Conservation (phyloP, 768 basidiomycete species). For the Amanita pseudoporphyria region DNA sequence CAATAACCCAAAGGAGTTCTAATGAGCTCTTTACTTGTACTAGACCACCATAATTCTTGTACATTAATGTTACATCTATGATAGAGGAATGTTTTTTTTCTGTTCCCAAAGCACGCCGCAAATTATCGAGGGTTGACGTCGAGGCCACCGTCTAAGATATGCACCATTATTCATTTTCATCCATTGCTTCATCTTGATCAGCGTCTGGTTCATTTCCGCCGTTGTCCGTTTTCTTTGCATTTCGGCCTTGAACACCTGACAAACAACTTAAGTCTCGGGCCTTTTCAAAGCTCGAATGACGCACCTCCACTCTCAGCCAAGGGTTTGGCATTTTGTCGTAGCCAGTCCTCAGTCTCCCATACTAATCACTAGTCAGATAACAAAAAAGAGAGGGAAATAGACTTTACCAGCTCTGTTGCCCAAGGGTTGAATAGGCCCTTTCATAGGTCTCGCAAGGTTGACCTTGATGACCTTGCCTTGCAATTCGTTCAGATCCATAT, state of each 20-base stretch:
- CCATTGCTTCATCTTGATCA: constrained; percentile 49
- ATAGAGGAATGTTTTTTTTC: neutral
- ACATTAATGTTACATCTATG: neutral
- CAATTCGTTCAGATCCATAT: constrained; percentile 94
- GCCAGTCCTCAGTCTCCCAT: constrained; percentile 96
- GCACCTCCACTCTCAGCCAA: constrained; percentile 65
- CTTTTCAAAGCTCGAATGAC: constrained; percentile 9
- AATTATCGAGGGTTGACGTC: neutral
- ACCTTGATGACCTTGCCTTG: constrained; percentile 70
- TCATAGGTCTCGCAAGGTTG: constrained; percentile 79
- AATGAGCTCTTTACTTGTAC: constrained; percentile 9
- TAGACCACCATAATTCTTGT: neutral
- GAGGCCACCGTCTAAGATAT: neutral
- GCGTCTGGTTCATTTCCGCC: constrained; percentile 19
- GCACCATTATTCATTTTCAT: constrained; percentile 36
- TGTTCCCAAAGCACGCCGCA: neutral
- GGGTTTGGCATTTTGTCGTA: constrained; percentile 73
- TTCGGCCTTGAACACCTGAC: constrained; percentile 47
- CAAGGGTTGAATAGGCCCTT: constrained; percentile 51
- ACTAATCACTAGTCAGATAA: constrained; percentile 36
- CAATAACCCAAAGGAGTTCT: constrained; percentile 36
- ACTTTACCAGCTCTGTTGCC: constrained; percentile 71
- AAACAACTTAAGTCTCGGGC: neutral
- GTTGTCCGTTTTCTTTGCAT: constrained; percentile 19
- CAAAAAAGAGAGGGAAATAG: neutral